phyloP scores from a whole-genome alignment of 1,284 basidiomycete species.

The Lignosus rhinocerotis region DNA sequence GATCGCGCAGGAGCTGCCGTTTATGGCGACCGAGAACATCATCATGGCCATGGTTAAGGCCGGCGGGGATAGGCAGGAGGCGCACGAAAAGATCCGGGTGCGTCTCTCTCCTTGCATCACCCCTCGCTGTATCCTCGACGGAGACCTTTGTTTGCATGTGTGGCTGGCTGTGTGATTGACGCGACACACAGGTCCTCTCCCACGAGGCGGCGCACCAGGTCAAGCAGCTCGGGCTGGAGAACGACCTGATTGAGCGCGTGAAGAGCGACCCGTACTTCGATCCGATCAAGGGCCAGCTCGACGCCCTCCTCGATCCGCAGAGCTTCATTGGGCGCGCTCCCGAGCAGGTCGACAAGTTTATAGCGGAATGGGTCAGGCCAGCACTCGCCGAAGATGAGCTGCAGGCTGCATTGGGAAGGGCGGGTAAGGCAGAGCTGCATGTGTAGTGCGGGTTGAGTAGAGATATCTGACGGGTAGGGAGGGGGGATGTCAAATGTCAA shows the following conservation, averaged over 20 bases:
- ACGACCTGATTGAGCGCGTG: constrained; percentile 94
- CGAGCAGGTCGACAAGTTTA: constrained; percentile 89
- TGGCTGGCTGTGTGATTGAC: background rate
- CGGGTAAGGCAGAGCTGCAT: constrained; percentile 37
- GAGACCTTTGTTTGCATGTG: too few relatives aligned
- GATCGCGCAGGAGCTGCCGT: constrained; percentile 94
- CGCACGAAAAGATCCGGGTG: constrained; percentile 95
- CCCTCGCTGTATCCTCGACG: background rate
- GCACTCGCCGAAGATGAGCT: constrained; percentile 72
- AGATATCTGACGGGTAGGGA: background rate
- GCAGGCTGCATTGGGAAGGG: constrained; percentile 53
- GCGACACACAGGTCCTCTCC: constrained; percentile 67
- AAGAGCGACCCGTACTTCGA: constrained; percentile 65
- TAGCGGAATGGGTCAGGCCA: constrained; percentile 89
- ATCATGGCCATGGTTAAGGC: constrained; percentile 99
- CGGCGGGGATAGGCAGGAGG: constrained; percentile 95
- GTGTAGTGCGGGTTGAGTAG: constrained; percentile 26
- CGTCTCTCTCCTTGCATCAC: constrained; percentile 9
- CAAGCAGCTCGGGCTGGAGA: constrained; percentile 93
- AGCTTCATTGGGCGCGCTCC: constrained; percentile 92
- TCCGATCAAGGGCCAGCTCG: constrained; percentile 63
- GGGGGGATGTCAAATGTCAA: background rate
- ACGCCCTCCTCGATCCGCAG: constrained; percentile 74
- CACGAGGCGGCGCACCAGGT: constrained; percentile 95
- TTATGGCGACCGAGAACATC: constrained; percentile 99